Evolutionary conservation across 805 yeast species (phyloP).

Genomic region (Cyberlindnera nakhonratchasimensis): DNA sequence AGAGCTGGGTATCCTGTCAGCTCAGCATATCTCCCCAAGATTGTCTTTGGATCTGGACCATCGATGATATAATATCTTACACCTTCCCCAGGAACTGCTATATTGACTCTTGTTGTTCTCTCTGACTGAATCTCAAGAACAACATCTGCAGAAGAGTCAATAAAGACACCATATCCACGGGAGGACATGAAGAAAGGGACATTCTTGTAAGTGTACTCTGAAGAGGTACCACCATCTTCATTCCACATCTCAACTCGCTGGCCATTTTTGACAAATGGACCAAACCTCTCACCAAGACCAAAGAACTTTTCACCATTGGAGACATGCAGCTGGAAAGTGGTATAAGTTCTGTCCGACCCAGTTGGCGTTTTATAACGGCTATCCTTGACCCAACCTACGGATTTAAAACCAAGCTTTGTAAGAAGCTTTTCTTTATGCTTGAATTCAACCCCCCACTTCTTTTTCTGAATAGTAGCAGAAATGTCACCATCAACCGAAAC

Average conservation of each 20-base stretch:
- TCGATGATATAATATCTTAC: conserved; percentile 21
- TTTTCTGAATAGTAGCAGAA: conserved; percentile 15
- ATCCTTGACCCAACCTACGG: conserved; percentile 24
- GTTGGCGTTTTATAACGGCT: conserved; percentile 10
- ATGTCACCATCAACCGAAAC: conserved; percentile 14
- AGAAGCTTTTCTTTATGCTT: conserved; percentile 15
- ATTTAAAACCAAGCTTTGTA: conserved; percentile 24
- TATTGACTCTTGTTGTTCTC: conserved; percentile 23
- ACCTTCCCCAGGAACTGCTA: conserved; percentile 23
- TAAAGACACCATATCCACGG: conserved; percentile 25
- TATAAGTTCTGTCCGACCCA: conserved; percentile 15
- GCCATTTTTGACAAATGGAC: conserved; percentile 25
- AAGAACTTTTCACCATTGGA: conserved; percentile 25
- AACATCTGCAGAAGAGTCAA: conserved; percentile 22
- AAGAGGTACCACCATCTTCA: conserved; percentile 26
- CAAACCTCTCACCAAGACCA: conserved; percentile 26
- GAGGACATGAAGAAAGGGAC: conserved; percentile 23
- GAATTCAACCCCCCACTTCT: conserved; percentile 21
- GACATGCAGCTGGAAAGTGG: conserved; percentile 21
- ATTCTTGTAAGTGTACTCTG: conserved; percentile 24
- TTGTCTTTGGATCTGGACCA: conserved; percentile 26
- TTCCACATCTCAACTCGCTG: conserved; percentile 26
- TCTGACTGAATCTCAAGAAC: conserved; percentile 22
- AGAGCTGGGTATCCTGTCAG: conserved; percentile 23
- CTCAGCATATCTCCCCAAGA: conserved; percentile 22